phyloP scores from a whole-genome alignment of 169 alveolate species.

The Eimeria acervulina region DNA sequence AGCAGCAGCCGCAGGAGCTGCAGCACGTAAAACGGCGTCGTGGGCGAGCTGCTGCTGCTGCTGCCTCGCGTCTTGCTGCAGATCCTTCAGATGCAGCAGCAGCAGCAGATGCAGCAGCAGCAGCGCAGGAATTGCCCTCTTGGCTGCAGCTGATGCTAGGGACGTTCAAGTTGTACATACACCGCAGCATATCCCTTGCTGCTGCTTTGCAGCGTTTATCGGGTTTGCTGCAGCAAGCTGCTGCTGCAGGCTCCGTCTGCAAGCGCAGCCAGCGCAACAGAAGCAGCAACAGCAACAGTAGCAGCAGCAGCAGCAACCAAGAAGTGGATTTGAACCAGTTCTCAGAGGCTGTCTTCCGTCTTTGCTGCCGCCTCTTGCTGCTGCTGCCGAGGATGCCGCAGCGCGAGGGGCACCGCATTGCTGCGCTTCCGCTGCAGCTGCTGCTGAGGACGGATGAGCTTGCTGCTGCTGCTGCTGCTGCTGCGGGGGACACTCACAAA shows the following conservation, averaged over 20 bases:
- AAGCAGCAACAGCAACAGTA: too few relatives aligned
- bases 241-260: background rate
- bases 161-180: conserved; percentile 24
- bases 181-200: conserved; percentile 45
- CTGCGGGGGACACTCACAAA: too few relatives aligned
- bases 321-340: background rate
- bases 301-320: too few relatives aligned
- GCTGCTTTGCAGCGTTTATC: conserved; percentile 18
- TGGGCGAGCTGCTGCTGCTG: background rate
- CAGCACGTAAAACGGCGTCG: conserved; percentile 23
- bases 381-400: conserved; percentile 24
- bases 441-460: background rate
- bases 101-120: background rate
- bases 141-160: conserved; percentile 43
- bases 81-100: background rate
- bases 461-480: too few relatives aligned
- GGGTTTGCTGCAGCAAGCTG: conserved; percentile 46
- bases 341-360: background rate
- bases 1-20: conserved; percentile 34
- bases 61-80: background rate
- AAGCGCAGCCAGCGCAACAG: background rate
- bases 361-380: background rate
- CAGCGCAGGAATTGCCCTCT: background rate
- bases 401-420: conserved; percentile 29
- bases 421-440: conserved; percentile 36